Percentiles rank a stretch among this genome's conserved stretches.
Conservation (phyloP, 176 grass and related monocot genomes). For the Oryza meridionalis region DNA sequence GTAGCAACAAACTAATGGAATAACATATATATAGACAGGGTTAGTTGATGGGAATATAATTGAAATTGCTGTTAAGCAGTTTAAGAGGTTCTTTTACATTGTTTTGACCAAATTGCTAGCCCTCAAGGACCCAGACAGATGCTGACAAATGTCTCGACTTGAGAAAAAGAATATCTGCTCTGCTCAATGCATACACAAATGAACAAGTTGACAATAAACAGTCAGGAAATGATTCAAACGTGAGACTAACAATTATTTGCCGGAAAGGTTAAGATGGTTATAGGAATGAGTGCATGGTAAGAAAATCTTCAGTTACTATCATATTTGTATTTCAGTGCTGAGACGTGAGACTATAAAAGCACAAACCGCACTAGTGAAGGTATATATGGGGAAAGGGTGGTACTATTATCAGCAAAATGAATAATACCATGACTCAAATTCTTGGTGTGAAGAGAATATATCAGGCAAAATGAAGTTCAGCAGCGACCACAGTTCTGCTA, state of each 20-base stretch:
- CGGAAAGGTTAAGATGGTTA: not conserved
- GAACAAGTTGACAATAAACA: not conserved
- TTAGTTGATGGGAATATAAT: not conserved
- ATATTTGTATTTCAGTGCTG: slow-evolving; percentile 11
- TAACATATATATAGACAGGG: not conserved
- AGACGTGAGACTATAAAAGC: not conserved
- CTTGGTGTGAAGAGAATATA: slow-evolving; percentile 88
- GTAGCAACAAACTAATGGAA: not conserved
- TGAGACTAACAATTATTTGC: slow-evolving; percentile 12
- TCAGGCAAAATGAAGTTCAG: slow-evolving; percentile 98
- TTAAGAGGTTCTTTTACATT: slow-evolving; percentile 10
- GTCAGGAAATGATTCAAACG: not conserved
- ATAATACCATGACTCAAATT: slow-evolving; percentile 98
- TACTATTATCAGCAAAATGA: not conserved
- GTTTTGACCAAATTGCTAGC: not conserved
- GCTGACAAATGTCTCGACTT: not conserved
- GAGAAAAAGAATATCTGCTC: not conserved
- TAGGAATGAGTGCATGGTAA: not conserved
- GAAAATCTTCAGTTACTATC: not conserved
- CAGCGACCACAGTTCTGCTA: slow-evolving; percentile 96
- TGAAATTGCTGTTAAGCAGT: not conserved
- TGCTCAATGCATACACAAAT: not conserved
- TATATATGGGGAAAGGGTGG: slow-evolving; percentile 3
- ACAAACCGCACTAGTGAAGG: not conserved
- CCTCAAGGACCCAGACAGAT: not conserved